These are phyloP conservation scores for Xenoacremonium recifei DNA, from an alignment of 2,329 filamentous ascomycete species.

Conservation along the genomic window DNA sequence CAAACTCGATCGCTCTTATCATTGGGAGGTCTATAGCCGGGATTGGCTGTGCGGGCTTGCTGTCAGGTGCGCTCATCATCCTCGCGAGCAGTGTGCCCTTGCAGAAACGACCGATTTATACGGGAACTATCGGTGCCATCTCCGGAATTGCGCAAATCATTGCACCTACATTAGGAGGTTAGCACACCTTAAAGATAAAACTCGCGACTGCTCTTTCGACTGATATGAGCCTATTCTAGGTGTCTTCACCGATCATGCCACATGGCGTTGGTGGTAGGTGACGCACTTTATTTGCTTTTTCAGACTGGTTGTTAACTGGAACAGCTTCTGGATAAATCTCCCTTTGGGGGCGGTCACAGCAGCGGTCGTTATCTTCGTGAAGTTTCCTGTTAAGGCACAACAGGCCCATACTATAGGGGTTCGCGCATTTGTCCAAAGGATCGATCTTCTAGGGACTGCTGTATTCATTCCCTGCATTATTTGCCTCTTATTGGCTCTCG, in stretches of 20 bases:
- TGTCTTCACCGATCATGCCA: neutral
- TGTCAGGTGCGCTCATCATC: neutral
- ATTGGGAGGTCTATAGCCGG: constrained; percentile 40
- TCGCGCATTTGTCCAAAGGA: neutral
- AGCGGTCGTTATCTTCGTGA: neutral
- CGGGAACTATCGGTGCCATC: neutral
- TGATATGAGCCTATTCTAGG: neutral
- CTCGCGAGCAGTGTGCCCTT: neutral
- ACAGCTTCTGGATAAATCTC: constrained; percentile 1
- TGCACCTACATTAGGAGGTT: neutral
- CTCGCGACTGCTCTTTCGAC: neutral
- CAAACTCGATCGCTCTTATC: constrained; percentile 35
- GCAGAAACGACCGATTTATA: neutral
- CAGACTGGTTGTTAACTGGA: too few species aligned
- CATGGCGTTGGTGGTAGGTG: too few species aligned
- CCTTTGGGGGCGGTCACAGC: neutral
- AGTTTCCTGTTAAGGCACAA: neutral
- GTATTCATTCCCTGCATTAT: constrained; percentile 32
- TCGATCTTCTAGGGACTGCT: constrained; percentile 19
- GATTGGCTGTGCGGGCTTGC: constrained; percentile 29
- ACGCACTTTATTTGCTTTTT: too few species aligned
- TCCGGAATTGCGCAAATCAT: neutral
- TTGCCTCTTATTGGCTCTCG: constrained; percentile 45
- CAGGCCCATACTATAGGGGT: neutral
- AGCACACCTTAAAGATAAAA: too few species aligned